Base-by-base conservation (phyloP, 2,329 filamentous ascomycete genomes). In the Aureobasidium sp. region DNA sequence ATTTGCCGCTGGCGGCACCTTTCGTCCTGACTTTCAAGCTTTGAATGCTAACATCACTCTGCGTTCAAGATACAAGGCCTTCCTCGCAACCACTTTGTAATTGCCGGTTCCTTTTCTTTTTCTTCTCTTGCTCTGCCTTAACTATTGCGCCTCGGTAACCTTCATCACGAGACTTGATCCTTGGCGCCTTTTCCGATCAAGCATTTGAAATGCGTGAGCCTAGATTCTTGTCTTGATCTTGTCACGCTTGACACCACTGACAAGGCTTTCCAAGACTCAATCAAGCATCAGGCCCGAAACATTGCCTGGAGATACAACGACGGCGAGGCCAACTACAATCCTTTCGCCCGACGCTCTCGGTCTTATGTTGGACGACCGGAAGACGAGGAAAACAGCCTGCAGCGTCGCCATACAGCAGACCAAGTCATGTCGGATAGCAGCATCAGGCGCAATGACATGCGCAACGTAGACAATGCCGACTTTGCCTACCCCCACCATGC, bases 311-410 rank as follows among this genome's bases (percentile, higher is more conserved):
- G 58, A 29, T 54, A 61, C 35, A 38, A 58, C 21, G 61, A 62
- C 51, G 62, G 61, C 31, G 57, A 61, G 23, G 53, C 57, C 45
- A 64, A 63, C 33, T 63, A 61, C 58, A 65, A 65, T 37, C 64
- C 64, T 13, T 65, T 64, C 46, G 62, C 62, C 23, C 57, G 60
- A 25, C 55, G 55, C 4, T 60, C 58, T 11, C 43, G 58, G 13
- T 51, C 38, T 6, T 54, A 59, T 53, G 29, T 29, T n/a, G 43
- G 35, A 45, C 42, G 60, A n/a, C 29, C 23, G 7, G 40, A 43
- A 29, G 58, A 64, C 46, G 53, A 61, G 23, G 60, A 62, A 21
- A 57, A 59, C 15, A 21, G 43, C n/a, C 33, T 61, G 27, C 58
- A 53, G 29, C 54, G 55, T 15, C 43, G 50, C 31, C 40, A 60